Evolutionary conservation across 2,329 filamentous ascomycete genomes (phyloP), one percentile per base, ranked within the genome.

Genomic region (Alternaria triticina): DNA sequence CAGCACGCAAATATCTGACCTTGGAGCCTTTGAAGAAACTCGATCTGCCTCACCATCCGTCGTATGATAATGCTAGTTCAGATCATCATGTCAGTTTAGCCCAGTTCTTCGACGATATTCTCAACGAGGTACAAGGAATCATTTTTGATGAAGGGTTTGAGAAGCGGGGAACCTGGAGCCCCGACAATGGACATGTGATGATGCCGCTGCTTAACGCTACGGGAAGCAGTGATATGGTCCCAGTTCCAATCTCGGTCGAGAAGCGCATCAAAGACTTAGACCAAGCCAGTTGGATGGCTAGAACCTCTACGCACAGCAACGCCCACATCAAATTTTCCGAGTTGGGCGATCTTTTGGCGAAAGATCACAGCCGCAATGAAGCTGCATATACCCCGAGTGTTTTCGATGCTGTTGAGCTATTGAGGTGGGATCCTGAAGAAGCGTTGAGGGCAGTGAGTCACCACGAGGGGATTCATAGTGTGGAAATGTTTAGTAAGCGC

Each of bases 241-340:
- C 55, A 10, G 57, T 67, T 7, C 62, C 64, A 17, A 52, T 70
- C 9, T 63, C 59, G 6, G 71, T 71, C 7, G 62, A 70, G 25
- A 69, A 74, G 47, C 67, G 69, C 15, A 64, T 68, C 25, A 66
- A 61, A 23, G 62, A 59, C 17, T 57, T 67, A 11, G 65, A 67
- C 6, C 61, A 67, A 17, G 89, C 91, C 78, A 85, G 83, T 17
- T 93, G 91, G 91, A 86, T 85, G 57, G 87, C 87, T 44, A 85
- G 91, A 59, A 84, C 65, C 20, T 75, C 72, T 15, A 79, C 86
- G 45, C 91, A 93, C 74, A 6, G 79, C 82, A 17, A 80, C 78
- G 43, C 71, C 71, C 23, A 72, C 36, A 57, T 70, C 85, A 87
- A 9, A 12, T 92, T 89, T 86, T 81, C 80, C 0, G 90, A 93